A percentile compares a stretch with the other conserved stretches of the same genome.
Conservation (phyloP, 2,329 filamentous ascomycete genomes). For the Trichoderma oligosporum region DNA sequence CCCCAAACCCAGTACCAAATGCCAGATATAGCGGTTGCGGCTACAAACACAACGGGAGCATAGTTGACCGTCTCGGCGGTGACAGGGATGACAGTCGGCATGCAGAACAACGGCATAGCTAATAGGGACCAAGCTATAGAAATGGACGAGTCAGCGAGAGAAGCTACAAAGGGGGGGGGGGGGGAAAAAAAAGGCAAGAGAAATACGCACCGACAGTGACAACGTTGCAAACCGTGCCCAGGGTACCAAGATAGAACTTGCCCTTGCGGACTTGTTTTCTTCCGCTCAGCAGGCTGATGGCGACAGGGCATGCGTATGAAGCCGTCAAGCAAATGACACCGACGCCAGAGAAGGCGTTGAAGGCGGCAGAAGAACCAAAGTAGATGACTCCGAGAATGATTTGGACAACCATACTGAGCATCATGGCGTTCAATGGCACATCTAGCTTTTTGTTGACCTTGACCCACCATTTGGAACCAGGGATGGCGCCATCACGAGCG, state of each 20-base stretch:
- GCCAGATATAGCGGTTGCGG: conserved; percentile 57
- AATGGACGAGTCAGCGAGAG: background rate
- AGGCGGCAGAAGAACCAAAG: conserved; percentile 65
- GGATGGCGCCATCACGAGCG: conserved; percentile 66
- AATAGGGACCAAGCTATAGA: conserved; percentile 59
- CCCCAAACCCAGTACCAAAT: conserved; percentile 69
- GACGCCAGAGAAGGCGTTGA: conserved; percentile 68
- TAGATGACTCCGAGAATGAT: conserved; percentile 63
- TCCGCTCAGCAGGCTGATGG: conserved; percentile 58
- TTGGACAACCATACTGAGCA: conserved; percentile 64
- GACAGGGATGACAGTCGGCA: conserved; percentile 63
- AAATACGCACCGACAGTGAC: conserved; percentile 56
- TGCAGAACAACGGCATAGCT: conserved; percentile 70
- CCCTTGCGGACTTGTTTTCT: conserved; percentile 56
- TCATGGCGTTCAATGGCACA: conserved; percentile 67
- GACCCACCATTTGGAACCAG: conserved; percentile 59
- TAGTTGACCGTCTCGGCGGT: conserved; percentile 63
- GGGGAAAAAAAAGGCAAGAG: background rate
- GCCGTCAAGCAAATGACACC: conserved; percentile 67
- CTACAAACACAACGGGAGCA: conserved; percentile 69
- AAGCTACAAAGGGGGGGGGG: background rate
- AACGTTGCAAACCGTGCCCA: conserved; percentile 61
- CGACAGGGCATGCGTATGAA: conserved; percentile 64
- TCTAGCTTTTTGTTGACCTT: conserved; percentile 59
- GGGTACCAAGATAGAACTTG: conserved; percentile 57